Percentiles rank a stretch among this genome's conserved stretches.
phyloP scores from a whole-genome alignment of 441 rosid genomes.

The Euphorbia celastroides region DNA sequence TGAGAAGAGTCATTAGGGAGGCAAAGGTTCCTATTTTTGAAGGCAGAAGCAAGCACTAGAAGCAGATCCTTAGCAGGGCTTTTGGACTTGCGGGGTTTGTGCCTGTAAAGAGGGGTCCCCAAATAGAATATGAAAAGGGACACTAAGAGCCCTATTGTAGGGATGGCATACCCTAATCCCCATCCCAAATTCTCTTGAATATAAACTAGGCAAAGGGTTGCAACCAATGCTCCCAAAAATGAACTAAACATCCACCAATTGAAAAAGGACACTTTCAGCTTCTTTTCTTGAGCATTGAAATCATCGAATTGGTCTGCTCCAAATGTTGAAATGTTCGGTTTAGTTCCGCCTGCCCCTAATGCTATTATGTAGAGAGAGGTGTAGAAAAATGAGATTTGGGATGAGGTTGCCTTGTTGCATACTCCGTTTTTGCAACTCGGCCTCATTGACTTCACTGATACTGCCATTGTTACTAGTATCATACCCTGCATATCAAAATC shows the following conservation, averaged over 20 bases:
- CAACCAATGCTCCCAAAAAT: conserved; percentile 65
- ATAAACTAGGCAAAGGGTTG: conserved; percentile 80
- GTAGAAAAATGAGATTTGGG: conserved; percentile 64
- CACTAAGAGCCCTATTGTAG: conserved; percentile 58
- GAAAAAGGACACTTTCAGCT: conserved; percentile 73
- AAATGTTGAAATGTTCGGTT: conserved; percentile 85
- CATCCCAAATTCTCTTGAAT: conserved; percentile 83
- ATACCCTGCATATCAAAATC: conserved; percentile 48
- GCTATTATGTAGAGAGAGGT: conserved; percentile 67
- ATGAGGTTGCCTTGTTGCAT: conserved; percentile 60
- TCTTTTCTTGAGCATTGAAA: conserved; percentile 44
- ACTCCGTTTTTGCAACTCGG: conserved; percentile 58
- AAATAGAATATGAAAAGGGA: conserved; percentile 62
- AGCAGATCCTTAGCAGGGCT: conserved; percentile 61
- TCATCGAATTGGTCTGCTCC: conserved; percentile 95
- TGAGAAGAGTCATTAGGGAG: conserved; percentile 42
- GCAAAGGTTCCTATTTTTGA: conserved; percentile 45
- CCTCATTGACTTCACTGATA: conserved; percentile 52
- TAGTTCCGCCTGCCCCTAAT: conserved; percentile 80
- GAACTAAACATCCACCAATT: conserved; percentile 96
- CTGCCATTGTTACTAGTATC: conserved; percentile 77
- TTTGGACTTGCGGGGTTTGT: conserved; percentile 49
- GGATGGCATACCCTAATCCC: conserved; percentile 86
- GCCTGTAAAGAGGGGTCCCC: conserved; percentile 81
- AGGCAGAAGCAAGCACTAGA: conserved; percentile 50